A percentile compares a stretch with the other conserved stretches of the same genome.
phyloP scores from a whole-genome alignment of 768 basidiomycete species.

The Leccinum longicurvipes region DNA sequence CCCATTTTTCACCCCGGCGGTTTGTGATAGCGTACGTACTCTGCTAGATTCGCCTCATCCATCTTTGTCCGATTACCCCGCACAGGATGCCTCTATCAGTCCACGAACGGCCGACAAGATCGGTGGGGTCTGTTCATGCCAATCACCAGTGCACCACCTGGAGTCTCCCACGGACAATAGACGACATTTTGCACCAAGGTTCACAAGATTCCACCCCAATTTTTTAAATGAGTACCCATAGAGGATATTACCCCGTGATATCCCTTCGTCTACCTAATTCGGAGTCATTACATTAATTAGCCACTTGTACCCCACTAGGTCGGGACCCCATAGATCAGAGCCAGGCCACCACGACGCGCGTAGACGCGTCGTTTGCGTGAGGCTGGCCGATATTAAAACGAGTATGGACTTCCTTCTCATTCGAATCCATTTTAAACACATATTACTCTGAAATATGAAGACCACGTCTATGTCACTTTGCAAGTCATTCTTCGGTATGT shows the following conservation, averaged over 20 bases:
- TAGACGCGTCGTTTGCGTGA: background rate
- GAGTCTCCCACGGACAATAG: background rate
- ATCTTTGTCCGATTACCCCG: background rate
- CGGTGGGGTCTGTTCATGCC: slow-evolving; percentile 7
- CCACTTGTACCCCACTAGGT: too few relatives aligned
- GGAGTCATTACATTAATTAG: background rate
- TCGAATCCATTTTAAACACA: background rate
- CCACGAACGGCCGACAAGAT: slow-evolving; percentile 1
- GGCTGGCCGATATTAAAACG: background rate
- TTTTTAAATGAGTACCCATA: background rate
- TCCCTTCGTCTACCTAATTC: background rate
- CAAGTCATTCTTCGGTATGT: background rate
- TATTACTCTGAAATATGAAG: background rate
- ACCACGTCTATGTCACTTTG: background rate
- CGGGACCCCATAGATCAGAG: too few relatives aligned
- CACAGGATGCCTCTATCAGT: background rate
- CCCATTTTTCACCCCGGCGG: background rate
- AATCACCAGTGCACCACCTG: background rate
- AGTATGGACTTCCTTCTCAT: background rate
- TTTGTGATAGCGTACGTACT: background rate
- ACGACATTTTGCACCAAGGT: background rate
- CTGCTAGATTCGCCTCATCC: background rate
- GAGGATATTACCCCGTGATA: background rate
- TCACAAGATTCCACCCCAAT: background rate
- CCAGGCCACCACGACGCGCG: background rate